A percentile compares a stretch with the other conserved stretches of the same genome.
phyloP scores from a whole-genome alignment of 192 early-diverging fungal genomes.

The Backusella parvicylindrica region DNA sequence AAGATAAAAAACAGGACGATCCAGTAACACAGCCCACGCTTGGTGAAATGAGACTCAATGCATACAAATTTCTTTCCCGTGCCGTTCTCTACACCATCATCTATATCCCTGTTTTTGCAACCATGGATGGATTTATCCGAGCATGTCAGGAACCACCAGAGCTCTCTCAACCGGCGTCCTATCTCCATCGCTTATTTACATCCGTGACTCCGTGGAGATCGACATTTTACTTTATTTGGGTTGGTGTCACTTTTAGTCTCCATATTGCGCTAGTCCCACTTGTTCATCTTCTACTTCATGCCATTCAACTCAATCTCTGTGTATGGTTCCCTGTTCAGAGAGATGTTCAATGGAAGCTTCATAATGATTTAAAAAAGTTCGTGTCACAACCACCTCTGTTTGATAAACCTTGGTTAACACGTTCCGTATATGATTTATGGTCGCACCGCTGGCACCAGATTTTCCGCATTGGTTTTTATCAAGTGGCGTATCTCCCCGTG shows the following conservation, averaged over 20 bases:
- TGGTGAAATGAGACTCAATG: not conserved
- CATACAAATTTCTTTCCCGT: not conserved
- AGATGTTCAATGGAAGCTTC: not conserved
- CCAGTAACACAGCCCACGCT: not conserved
- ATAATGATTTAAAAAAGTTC: not conserved
- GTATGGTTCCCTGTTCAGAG: not conserved
- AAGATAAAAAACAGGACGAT: not conserved
- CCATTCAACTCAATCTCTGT: not conserved
- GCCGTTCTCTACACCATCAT: not conserved
- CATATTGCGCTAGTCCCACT: not conserved
- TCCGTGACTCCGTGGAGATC: not conserved
- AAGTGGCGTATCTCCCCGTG: constrained; percentile 13
- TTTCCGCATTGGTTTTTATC: constrained; percentile 18
- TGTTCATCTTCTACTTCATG: not conserved
- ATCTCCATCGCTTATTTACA: not conserved
- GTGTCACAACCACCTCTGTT: constrained; percentile 14
- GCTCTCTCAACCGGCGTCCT: not conserved
- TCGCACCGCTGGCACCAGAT: constrained; percentile 26
- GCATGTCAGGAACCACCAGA: not conserved
- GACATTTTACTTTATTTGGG: constrained; percentile 3
- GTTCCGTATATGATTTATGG: constrained; percentile 23
- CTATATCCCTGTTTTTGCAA: not conserved
- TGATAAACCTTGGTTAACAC: constrained; percentile 17
- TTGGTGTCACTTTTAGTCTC: not conserved
- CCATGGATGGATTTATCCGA: constrained; percentile 9